These are phyloP conservation scores for Aspergillus chevalieri DNA, from an alignment of 2,329 filamentous ascomycete species.

Conservation along the genomic window DNA sequence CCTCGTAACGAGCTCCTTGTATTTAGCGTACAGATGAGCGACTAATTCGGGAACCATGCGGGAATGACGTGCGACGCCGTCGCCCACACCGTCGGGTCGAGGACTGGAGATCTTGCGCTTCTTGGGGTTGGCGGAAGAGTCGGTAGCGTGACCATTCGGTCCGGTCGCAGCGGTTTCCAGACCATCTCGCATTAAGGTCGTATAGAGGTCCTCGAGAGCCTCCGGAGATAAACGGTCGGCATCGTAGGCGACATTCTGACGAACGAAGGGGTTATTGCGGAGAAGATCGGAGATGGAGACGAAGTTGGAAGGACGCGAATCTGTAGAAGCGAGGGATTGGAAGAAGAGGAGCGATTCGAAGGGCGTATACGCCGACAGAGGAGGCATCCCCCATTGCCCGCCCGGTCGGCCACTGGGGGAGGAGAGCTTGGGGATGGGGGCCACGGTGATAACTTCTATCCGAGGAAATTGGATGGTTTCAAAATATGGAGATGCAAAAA, in stretches of 20 bases:
- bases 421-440: constrained; percentile 28
- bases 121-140: constrained; percentile 46
- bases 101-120: constrained; percentile 71
- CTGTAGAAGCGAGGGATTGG: constrained; percentile 66
- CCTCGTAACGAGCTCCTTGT: constrained; percentile 62
- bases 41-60: constrained; percentile 66
- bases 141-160: constrained; percentile 24
- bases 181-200: constrained; percentile 70
- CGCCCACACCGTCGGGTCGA: constrained; percentile 57
- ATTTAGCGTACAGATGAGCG: constrained; percentile 67
- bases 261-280: constrained; percentile 66
- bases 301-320: constrained; percentile 61
- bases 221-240: constrained; percentile 67
- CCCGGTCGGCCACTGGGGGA: constrained; percentile 32
- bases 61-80: constrained; percentile 56
- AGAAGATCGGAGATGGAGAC: constrained; percentile 67
- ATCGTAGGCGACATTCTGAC: constrained; percentile 65
- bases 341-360: constrained; percentile 84
- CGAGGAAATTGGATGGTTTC: not conserved
- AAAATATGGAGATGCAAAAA: not conserved
- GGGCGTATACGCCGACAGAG: constrained; percentile 64
- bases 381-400: constrained; percentile 51
- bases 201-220: constrained; percentile 71
- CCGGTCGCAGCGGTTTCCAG: constrained; percentile 41
- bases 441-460: constrained; percentile 23